Conservation (phyloP, 495 filamentous ascomycete genomes). For the Trichoderma virens region DNA sequence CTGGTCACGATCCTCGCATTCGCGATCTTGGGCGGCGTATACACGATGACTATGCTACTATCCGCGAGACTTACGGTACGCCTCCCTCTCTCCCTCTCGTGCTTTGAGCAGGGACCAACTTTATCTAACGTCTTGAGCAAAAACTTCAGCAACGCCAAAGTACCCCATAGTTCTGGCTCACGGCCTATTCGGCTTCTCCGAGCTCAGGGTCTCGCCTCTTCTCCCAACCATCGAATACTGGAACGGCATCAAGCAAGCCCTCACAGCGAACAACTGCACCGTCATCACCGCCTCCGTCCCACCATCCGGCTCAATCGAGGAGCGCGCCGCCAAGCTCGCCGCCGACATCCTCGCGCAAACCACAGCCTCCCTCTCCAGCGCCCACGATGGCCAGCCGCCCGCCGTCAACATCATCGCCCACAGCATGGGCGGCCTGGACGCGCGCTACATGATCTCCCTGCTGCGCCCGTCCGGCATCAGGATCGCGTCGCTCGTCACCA, state of each 20-base stretch:
- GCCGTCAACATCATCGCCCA: conserved; percentile 81
- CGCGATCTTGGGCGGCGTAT: conserved; percentile 60
- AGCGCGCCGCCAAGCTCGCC: conserved; percentile 59
- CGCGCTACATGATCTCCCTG: conserved; percentile 84
- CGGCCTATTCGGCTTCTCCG: conserved; percentile 85
- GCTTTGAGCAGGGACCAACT: too few species aligned
- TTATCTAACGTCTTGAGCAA: conserved; percentile 7
- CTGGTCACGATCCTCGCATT: conserved; percentile 10
- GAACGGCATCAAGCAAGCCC: conserved; percentile 78
- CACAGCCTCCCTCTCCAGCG: conserved; percentile 1
- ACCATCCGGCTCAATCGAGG: conserved; percentile 70
- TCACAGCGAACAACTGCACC: conserved; percentile 61
- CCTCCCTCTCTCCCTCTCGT: conserved; percentile 1
- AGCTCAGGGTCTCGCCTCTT: conserved; percentile 64
- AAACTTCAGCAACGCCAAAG: conserved; percentile 47
- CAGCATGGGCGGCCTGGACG: conserved; percentile 72
- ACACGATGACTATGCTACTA: conserved; percentile 64
- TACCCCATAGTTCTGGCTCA: conserved; percentile 79
- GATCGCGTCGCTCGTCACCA: conserved; percentile 74
- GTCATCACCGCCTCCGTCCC: conserved; percentile 80
- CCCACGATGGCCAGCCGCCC: neutral
- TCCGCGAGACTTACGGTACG: conserved; percentile 64
- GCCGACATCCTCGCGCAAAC: conserved; percentile 58
- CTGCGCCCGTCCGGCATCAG: conserved; percentile 32
- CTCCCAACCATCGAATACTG: conserved; percentile 83